Conservation (phyloP, 148 eudicot species). For the Amaranthus palmeri region DNA sequence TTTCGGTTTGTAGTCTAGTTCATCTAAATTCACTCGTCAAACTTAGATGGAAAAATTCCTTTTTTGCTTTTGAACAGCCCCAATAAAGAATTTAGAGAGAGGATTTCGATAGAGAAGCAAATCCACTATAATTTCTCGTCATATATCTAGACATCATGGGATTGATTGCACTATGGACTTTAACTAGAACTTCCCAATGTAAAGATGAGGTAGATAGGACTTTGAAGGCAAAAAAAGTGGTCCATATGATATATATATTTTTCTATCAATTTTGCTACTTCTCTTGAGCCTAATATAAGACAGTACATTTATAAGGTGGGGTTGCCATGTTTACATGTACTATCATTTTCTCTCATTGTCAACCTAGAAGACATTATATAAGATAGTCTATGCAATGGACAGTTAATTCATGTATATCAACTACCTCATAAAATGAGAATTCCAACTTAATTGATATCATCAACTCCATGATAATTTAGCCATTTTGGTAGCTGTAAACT, state of each 20-base stretch:
- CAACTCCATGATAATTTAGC: neutral
- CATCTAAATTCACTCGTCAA: neutral
- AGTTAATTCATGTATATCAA: slow-evolving; percentile 13
- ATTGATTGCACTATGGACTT: slow-evolving; percentile 8
- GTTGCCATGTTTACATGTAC: slow-evolving; percentile 12
- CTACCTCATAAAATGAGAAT: slow-evolving; percentile 12
- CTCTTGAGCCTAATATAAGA: neutral
- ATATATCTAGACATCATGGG: slow-evolving; percentile 5
- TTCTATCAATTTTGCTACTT: slow-evolving; percentile 5
- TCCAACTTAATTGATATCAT: neutral
- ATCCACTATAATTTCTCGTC: slow-evolving; percentile 1
- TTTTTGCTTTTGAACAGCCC: neutral
- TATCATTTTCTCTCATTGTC: slow-evolving; percentile 24
- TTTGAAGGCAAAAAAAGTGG: slow-evolving; percentile 2
- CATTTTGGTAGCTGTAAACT: neutral
- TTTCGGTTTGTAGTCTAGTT: neutral
- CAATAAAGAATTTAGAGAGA: neutral
- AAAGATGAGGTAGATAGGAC: neutral
- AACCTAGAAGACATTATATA: slow-evolving; percentile 8
- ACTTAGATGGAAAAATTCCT: neutral
- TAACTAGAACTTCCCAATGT: slow-evolving; percentile 13
- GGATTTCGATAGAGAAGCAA: neutral
- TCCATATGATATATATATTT: slow-evolving; percentile 19
- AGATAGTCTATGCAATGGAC: neutral
- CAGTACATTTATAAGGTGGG: slow-evolving; percentile 21